Percentiles rank a stretch among this genome's conserved stretches.
phyloP scores from a whole-genome alignment of 2,329 filamentous ascomycete species.

The Atkinsonella texensis region DNA sequence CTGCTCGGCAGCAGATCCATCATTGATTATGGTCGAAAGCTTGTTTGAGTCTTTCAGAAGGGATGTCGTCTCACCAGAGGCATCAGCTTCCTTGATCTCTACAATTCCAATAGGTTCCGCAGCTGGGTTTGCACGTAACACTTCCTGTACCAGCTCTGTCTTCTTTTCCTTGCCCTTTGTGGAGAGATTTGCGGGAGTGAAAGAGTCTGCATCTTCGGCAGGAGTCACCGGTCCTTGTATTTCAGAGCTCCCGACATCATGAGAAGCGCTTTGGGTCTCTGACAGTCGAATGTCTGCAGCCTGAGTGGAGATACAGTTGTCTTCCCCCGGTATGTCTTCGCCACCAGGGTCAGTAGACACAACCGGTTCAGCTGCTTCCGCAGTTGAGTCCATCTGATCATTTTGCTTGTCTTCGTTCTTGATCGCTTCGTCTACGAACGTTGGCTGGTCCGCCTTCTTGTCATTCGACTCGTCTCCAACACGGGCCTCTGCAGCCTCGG shows the following conservation, averaged over 20 bases:
- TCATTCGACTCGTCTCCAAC: not conserved
- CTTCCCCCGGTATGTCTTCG: not conserved
- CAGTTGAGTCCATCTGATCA: not conserved
- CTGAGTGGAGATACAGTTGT: not conserved
- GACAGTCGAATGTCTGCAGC: not conserved
- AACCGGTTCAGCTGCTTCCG: not conserved
- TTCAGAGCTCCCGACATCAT: not conserved
- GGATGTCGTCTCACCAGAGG: not conserved
- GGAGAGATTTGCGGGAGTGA: constrained; percentile 15
- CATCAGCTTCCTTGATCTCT: not conserved
- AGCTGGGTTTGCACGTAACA: constrained; percentile 5
- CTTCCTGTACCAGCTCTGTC: constrained; percentile 15
- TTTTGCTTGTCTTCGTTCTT: not conserved
- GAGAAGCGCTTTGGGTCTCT: not conserved
- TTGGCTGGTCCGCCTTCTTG: not conserved
- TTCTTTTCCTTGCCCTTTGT: constrained; percentile 25
- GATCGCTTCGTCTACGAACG: not conserved
- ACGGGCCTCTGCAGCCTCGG: not conserved
- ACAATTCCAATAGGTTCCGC: not conserved
- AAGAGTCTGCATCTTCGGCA: constrained; percentile 4
- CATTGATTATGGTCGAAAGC: constrained; percentile 6
- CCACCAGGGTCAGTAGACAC: not conserved
- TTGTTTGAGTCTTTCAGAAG: constrained; percentile 6
- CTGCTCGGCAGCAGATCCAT: not conserved
- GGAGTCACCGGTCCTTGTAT: not conserved